These are phyloP conservation scores for Martensiomyces pterosporus DNA, from an alignment of 192 early-diverging fungal species.

Conservation along the genomic window DNA sequence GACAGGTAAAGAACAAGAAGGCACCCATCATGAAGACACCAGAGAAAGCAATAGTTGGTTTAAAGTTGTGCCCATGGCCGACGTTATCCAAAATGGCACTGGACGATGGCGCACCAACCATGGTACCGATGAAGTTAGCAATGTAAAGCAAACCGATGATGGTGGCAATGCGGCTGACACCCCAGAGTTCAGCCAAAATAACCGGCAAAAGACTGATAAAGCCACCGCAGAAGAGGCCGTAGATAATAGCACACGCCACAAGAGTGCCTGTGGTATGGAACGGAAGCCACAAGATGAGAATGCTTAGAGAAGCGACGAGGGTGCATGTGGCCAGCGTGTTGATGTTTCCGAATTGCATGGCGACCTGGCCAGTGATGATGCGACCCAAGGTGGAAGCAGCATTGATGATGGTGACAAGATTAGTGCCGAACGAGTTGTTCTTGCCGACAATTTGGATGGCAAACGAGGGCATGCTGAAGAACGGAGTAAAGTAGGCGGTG, in stretches of 20 bases:
- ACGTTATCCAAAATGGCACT: conserved; percentile 53
- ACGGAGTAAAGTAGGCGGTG: conserved; percentile 57
- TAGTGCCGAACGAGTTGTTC: conserved; percentile 38
- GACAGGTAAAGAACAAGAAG: conserved; percentile 17
- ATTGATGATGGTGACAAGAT: conserved; percentile 63
- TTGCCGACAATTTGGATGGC: conserved; percentile 39
- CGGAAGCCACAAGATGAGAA: conserved; percentile 53
- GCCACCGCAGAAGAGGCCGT: conserved; percentile 57
- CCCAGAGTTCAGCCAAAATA: conserved; percentile 53
- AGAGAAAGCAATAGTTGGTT: conserved; percentile 38
- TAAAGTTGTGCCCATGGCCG: conserved; percentile 32
- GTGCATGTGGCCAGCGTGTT: conserved; percentile 55
- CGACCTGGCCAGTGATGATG: conserved; percentile 57
- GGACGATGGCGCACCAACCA: conserved; percentile 51
- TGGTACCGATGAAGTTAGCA: conserved; percentile 50
- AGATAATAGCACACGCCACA: conserved; percentile 49
- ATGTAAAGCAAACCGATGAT: conserved; percentile 55
- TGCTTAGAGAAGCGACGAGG: conserved; percentile 35
- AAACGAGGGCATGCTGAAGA: conserved; percentile 51
- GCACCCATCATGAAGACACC: conserved; percentile 39
- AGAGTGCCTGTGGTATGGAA: conserved; percentile 42
- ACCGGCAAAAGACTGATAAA: conserved; percentile 53
- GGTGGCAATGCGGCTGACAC: conserved; percentile 52
- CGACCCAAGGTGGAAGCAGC: conserved; percentile 60
- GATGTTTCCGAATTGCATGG: conserved; percentile 56